Conservation (phyloP, 768 basidiomycete species). For the Kwoniella bestiolae region DNA sequence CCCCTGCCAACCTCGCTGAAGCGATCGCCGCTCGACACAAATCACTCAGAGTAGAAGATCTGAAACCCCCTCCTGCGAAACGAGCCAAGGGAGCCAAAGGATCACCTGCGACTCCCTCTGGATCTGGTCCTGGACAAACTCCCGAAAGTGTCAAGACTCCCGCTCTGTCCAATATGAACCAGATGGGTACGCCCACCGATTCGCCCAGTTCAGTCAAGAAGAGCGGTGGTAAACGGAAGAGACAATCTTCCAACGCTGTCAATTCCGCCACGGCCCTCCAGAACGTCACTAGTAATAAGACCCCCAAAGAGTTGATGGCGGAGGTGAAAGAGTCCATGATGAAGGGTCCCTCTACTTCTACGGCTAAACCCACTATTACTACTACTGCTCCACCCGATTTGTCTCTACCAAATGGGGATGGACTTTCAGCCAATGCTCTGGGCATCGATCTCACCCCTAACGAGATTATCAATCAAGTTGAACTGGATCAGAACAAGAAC, state of each 20-base stretch:
- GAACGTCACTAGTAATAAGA: constrained; percentile 19
- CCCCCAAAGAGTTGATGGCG: constrained; percentile 25
- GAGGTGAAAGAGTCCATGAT: constrained; percentile 21
- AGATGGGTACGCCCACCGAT: neutral
- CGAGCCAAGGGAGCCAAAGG: constrained; percentile 25
- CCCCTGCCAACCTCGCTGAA: constrained; percentile 16
- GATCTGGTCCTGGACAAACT: constrained; percentile 8
- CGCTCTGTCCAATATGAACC: neutral
- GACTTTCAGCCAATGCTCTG: constrained; percentile 12
- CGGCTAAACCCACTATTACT: neutral
- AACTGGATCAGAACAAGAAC: constrained; percentile 13
- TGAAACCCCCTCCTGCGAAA: constrained; percentile 48
- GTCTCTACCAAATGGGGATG: neutral
- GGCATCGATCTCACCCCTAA: constrained; percentile 22
- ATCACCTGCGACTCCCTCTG: constrained; percentile 28
- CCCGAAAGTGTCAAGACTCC: constrained; percentile 26
- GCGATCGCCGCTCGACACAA: constrained; percentile 39
- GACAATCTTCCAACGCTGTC: constrained; percentile 19
- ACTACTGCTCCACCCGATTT: neutral
- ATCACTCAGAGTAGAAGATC: constrained; percentile 47
- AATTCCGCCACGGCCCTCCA: constrained; percentile 16
- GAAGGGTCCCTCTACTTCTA: neutral
- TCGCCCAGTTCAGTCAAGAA: constrained; percentile 18
- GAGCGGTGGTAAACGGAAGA: constrained; percentile 23
- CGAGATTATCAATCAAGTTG: constrained; percentile 10